Evolutionary conservation across 202 grass and related monocot species (phyloP), one percentile per base, ranked within the genome.

Genomic region (Eragrostis tef): DNA sequence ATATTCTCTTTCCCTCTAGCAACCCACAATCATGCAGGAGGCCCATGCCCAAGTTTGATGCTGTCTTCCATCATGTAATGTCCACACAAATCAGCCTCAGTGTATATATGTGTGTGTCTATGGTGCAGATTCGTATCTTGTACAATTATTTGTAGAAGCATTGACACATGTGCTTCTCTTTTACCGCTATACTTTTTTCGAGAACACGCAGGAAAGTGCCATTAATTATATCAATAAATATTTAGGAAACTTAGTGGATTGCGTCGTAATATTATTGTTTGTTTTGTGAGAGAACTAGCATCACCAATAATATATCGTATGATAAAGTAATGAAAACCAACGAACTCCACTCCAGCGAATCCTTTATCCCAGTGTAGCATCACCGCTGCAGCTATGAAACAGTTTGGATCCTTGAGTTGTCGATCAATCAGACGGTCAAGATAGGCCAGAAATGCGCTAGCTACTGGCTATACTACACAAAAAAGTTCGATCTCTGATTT

Each of bases 1-100:
- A 80, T 86, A 90, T 90, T 90, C 88, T 86, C 84, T 44, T n/a
- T n/a, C 49, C 53, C 62, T 67, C 49, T 68, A 67, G 75, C 73
- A 31, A 36, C 52, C 19, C 64, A 59, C 88, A 83, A 90, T 90
- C 69, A 86, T 86, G 62, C 54, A 86, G 84, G 59, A 31, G 25
- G 73, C 44, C 79, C 88, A 83, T 82, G 43, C 36, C 45, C 66
- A 86, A 53, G 26, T 74, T 74, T 63, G 83, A 89, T 89, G 68
- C 88, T 45, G 51, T 67, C 77, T 53, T 69, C 79, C 60, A 74
- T 82, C 79, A 7, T 69, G 19, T 50, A 68, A 74, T 79, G 74
- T 89, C 84, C 79, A 86, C 88, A 83, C 53, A 49, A 76, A 80
- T 11, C 64, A 20, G 49, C 15, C n/a, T 60, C 57, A 60, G 2